A percentile compares a stretch with the other conserved stretches of the same genome.
These are phyloP conservation scores for Annulohypoxylon bovei DNA, from an alignment of 495 filamentous ascomycete species.

Conservation along the genomic window DNA sequence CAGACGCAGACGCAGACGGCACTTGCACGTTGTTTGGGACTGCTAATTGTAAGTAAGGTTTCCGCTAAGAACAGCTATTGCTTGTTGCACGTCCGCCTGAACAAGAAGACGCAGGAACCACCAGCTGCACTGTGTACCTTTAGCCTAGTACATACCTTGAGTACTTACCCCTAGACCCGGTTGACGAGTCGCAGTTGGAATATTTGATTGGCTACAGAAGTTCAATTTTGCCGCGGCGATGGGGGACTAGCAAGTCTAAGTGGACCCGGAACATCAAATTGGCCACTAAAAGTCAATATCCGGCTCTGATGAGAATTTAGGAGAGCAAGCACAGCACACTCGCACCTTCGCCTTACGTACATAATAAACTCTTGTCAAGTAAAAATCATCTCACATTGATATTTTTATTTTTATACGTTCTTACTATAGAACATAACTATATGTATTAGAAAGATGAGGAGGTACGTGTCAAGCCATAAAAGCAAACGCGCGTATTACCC, in stretches of 20 bases:
- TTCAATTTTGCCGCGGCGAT: slow-evolving; percentile 39
- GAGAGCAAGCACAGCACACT: slow-evolving; percentile 11
- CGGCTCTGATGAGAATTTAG: slow-evolving; percentile 21
- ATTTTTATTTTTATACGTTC: no score
- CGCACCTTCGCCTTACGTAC: slow-evolving; percentile 6
- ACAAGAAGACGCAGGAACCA: slow-evolving; percentile 1
- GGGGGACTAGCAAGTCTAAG: slow-evolving; percentile 24
- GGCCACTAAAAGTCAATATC: slow-evolving; percentile 25
- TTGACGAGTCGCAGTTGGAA: not conserved
- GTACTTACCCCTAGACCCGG: slow-evolving; percentile 11
- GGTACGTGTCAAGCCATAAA: not conserved
- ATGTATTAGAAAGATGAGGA: not conserved
- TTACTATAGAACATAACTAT: no score
- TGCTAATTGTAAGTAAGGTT: not conserved
- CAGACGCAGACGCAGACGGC: not conserved
- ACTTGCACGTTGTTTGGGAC: not conserved
- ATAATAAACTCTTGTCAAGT: not conserved
- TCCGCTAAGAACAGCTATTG: not conserved
- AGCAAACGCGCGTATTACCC: not conserved
- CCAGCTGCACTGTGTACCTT: slow-evolving; percentile 23
- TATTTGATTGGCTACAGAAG: slow-evolving; percentile 24
- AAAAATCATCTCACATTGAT: no score
- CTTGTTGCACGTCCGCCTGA: slow-evolving; percentile 1
- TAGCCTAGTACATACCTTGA: not conserved
- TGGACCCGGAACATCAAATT: slow-evolving; percentile 30